Conservation (phyloP, 2,329 filamentous ascomycete species). For the Pyricularia pennisetigena region DNA sequence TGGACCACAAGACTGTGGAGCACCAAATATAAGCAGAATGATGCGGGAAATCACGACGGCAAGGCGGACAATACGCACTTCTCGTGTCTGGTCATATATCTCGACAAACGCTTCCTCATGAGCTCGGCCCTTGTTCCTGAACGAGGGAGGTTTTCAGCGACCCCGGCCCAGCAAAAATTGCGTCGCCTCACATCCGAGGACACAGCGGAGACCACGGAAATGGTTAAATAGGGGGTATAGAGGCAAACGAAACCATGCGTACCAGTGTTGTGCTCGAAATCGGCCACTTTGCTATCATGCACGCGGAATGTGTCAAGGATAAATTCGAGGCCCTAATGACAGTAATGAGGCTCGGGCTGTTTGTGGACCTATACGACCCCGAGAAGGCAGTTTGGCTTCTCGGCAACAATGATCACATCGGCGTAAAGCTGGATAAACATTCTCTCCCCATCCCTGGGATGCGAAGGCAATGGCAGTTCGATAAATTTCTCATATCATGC, state of each 20-base stretch:
- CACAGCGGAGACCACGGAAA: not conserved
- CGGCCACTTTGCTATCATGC: not conserved
- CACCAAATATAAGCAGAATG: not conserved
- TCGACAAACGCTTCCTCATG: not conserved
- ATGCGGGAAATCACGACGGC: too few species aligned
- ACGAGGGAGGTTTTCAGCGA: not conserved
- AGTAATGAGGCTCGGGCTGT: not conserved
- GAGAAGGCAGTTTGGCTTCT: not conserved
- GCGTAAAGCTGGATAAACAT: not conserved
- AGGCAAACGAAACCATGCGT: too few species aligned
- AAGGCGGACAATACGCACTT: too few species aligned
- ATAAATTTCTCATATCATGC: too few species aligned
- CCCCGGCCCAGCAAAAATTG: not conserved
- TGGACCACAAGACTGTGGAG: not conserved
- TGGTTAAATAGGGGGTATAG: too few species aligned
- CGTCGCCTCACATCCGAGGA: not conserved
- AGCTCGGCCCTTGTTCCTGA: not conserved
- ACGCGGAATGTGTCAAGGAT: not conserved
- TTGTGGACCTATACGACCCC: not conserved
- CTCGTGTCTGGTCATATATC: not conserved
- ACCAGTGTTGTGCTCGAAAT: not conserved
- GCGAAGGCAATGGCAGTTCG: too few species aligned
- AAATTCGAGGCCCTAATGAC: not conserved
- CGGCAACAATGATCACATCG: not conserved
- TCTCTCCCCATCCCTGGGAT: too few species aligned